phyloP scores from a whole-genome alignment of 2,329 filamentous ascomycete genomes.

The Polytolypa hystricis region DNA sequence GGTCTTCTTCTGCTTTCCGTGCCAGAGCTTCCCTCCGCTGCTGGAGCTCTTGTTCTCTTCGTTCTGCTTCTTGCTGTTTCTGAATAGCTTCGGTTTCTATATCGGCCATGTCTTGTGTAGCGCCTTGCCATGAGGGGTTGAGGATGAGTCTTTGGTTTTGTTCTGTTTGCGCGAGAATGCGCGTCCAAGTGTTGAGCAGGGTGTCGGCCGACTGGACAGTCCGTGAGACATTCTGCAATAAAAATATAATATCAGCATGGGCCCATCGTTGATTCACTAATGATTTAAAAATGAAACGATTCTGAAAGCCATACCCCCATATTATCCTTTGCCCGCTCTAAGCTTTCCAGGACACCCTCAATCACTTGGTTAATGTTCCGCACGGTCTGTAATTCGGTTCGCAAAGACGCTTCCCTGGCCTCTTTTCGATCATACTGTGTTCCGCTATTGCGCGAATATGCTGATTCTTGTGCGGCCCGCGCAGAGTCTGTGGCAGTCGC shows the following conservation, averaged over 20 bases:
- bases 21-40: conserved; percentile 59
- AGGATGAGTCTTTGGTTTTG: conserved; percentile 90
- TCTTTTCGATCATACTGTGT: conserved; percentile 53
- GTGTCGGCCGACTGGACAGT: conserved; percentile 82
- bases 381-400: conserved; percentile 70
- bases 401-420: conserved; percentile 61
- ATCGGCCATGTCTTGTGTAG: conserved; percentile 74
- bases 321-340: conserved; percentile 38
- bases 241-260: neutral
- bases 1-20: conserved; percentile 40
- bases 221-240: conserved; percentile 59
- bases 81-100: conserved; percentile 68
- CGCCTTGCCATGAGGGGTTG: conserved; percentile 80
- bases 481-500: conserved; percentile 28
- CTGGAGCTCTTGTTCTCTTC: conserved; percentile 67
- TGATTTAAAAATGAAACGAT: neutral
- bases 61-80: conserved; percentile 65
- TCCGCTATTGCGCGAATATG: conserved; percentile 35
- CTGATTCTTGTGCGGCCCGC: conserved; percentile 17
- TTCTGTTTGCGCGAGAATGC: conserved; percentile 91
- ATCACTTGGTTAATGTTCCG: conserved; percentile 80
- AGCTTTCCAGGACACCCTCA: conserved; percentile 44
- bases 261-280: neutral
- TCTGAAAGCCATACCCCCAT: conserved; percentile 32
- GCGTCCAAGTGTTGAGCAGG: conserved; percentile 87